Base-by-base conservation (phyloP, 352 stramenopile genomes). In the Phytophthora palmivora region DNA sequence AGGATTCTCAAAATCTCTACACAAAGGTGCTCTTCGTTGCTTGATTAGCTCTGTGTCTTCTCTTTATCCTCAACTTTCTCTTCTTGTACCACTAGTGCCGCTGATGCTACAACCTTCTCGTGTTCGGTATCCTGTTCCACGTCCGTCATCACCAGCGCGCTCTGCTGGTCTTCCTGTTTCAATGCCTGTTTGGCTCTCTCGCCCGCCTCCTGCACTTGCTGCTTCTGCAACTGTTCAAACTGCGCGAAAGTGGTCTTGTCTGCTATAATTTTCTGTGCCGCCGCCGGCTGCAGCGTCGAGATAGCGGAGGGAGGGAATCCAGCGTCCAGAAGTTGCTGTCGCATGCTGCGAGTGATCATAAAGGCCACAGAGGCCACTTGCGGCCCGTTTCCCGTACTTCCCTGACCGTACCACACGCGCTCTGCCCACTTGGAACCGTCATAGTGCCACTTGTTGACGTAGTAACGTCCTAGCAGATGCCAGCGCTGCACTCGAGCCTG, bases 401-500 rank as follows among this genome's bases (percentile, higher is more conserved):
- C 64, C 39, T 77, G 66, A 48, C 83, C 85, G 48, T 89, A 86
- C 83, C 82, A 91, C 16, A 91, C 67, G 43, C 83, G 74, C 46
- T 92, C 83, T 46, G 68, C 72, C 78, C 75, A 89, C 54, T 92
- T 94, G 41, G 74, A 80, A 16, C 78, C 83, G 56, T 92, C 81
- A 44, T 94, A 94, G 36, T 91, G 85, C 85, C 85, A 94, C 63
- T 91, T 94, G 52, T 94, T 94, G 30, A 78, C 55, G 70, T 94
- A 92, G 65, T 92, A 92, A 34, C 80, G 81, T 26, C 75, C 76
- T 19, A 94, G 67, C 49, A 89, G 72, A 11, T 88, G 74, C 81
- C 78, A 89, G 16, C 79, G 81, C 62, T 87, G 76, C 45, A 78
- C 49, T 14, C 68, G 68, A 37, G 79, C 50, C 55, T 74, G 68